Evolutionary conservation across 306 rosid genomes (phyloP), one percentile per base, ranked within the genome.

Genomic region (Fragaria nilgerrensis): DNA sequence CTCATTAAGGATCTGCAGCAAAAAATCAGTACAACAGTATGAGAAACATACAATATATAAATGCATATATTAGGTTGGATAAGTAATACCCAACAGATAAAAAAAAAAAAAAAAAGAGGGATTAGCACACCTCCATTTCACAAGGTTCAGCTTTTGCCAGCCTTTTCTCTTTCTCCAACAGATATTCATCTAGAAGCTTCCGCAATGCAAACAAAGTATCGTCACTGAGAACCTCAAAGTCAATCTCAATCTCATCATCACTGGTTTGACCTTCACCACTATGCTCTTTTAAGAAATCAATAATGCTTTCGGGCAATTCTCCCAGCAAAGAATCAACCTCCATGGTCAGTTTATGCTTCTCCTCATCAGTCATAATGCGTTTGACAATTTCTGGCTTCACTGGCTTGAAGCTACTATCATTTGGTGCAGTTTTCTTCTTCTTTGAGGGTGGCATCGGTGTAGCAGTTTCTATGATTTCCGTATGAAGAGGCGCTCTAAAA

Each of bases 211-310:
- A 88, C 73, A 94, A 80, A 64, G 93, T 89, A 74, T 89, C 95
- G 74, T 92, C 90, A 75, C 92, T 87, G 10, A 94, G 90, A 62
- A 85, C 87, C 86, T 90, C 97, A 32, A 94, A 89, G 79, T 92
- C 98, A 76, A 94, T 88, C 88, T 90, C 98, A 84, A 94, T 88
- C 85, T 94, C 98, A 39, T 94, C 96, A 55, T 88, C 98, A 7
- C 70, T 77, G n/a, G 87, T 76, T 75, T 85, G 90, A 76, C 83
- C 90, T 7, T 74, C 85, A 83, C 78, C 69, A 74, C 87, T 88
- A 39, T 90, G 94, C 84, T 82, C 95, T 82, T 85, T 89, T 79
- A 94, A 75, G 84, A 94, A 94, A 76, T 88, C 88, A 75, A 92
- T 34, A 74, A 94, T 87, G 64, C 77, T 77, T 70, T 90, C 92